These are phyloP conservation scores for Agaricus sinodeliciosus DNA, from an alignment of 768 basidiomycete species.

Conservation along the genomic window DNA sequence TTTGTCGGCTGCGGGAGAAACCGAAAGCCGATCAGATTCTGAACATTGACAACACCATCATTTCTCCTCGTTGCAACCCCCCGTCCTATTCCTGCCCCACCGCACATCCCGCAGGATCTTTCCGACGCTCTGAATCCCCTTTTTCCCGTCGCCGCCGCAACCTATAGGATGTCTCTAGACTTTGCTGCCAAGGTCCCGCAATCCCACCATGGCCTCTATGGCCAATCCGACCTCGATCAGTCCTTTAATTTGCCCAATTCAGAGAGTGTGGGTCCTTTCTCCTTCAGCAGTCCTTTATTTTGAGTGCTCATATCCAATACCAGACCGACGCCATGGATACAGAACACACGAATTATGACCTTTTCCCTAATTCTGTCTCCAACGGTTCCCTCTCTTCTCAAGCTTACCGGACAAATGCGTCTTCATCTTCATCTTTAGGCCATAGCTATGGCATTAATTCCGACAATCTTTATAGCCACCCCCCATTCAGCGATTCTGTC, in stretches of 20 bases:
- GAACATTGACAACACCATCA: constrained; percentile 24
- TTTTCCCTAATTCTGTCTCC: constrained; percentile 46
- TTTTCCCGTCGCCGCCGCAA: constrained; percentile 21
- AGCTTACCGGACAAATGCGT: constrained; percentile 67
- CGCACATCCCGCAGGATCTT: constrained; percentile 33
- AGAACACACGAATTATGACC: constrained; percentile 58
- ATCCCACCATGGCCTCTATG: constrained; percentile 43
- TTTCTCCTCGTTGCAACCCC: constrained; percentile 23
- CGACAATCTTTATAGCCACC: constrained; percentile 53
- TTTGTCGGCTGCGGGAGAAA: constrained; percentile 18
- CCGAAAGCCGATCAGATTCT: constrained; percentile 47
- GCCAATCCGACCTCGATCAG: constrained; percentile 51
- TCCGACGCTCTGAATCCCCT: constrained; percentile 40
- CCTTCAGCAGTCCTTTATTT: constrained; percentile 24
- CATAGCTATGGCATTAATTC: constrained; percentile 46
- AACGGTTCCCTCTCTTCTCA: constrained; percentile 41
- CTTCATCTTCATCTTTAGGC: constrained; percentile 64
- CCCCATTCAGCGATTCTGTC: constrained; percentile 54
- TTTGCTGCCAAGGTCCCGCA: constrained; percentile 35
- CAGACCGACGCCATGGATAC: constrained; percentile 48
- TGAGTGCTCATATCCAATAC: constrained; percentile 18
- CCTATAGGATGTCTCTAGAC: constrained; percentile 49
- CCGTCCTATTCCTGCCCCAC: constrained; percentile 27
- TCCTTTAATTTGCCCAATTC: constrained; percentile 39
- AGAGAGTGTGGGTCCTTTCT: constrained; percentile 26